Evolutionary conservation across 192 early-diverging fungal genomes (phyloP).

Genomic region (Entomortierella lignicola): DNA sequence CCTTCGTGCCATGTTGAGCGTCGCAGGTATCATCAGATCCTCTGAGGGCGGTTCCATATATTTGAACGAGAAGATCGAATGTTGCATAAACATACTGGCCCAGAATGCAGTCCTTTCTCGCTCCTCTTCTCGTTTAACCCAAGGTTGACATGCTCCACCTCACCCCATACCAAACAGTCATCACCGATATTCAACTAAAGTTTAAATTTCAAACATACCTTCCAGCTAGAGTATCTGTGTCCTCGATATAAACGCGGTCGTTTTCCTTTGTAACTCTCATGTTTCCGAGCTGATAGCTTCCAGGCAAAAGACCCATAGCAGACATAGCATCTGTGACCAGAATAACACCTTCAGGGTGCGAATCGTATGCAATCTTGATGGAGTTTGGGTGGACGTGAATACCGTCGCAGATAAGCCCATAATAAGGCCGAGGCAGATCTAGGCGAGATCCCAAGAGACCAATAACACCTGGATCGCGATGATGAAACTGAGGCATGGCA

Average conservation of each 20-base stretch:
- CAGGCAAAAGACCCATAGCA: constrained; percentile 75
- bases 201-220: constrained; percentile 19
- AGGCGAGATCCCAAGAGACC: constrained; percentile 73
- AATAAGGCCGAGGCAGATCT: constrained; percentile 74
- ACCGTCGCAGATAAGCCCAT: constrained; percentile 88
- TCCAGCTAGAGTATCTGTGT: constrained; percentile 23
- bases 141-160: not conserved
- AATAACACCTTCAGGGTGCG: constrained; percentile 79
- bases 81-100: constrained; percentile 26
- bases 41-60: constrained; percentile 16
- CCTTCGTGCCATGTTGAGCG: not conserved
- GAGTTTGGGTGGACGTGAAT: constrained; percentile 86
- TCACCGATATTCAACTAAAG: too few species aligned
- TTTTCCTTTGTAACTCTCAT: constrained; percentile 35
- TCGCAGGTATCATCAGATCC: constrained; percentile 1
- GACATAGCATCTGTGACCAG: constrained; percentile 88
- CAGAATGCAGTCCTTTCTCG: not conserved
- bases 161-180: not conserved
- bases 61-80: constrained; percentile 24
- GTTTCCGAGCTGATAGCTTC: constrained; percentile 52
- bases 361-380: constrained; percentile 83
- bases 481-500: constrained; percentile 89
- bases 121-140: not conserved
- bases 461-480: constrained; percentile 86
- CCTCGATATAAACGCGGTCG: constrained; percentile 30